Evolutionary conservation across 106 monocot species (phyloP), one percentile per base, ranked within the genome.

Genomic region (Posidonia australis): DNA sequence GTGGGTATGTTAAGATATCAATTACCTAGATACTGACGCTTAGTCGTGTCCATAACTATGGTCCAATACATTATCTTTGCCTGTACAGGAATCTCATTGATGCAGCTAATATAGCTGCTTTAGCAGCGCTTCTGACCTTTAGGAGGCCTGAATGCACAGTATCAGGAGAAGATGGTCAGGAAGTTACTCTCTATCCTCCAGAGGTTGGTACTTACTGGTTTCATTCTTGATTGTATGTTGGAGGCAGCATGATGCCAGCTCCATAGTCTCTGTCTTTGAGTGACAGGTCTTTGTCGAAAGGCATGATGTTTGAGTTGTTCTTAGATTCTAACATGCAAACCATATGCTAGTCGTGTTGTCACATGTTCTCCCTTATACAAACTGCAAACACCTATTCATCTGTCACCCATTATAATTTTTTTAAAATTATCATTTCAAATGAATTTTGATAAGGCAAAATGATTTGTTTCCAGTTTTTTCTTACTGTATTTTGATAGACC

Each of bases 61-160:
- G 49, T 71, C 42, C 17, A 44, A 28, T 62, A n/a, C 56, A 67
- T 66, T 31, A 18, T 57, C 16, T 60, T 76, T 47, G 20, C 18
- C 43, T 44, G 46, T 67, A 54, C 72, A 99, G 98, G 81, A 99
- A 99, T 78, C 88, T 99, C 44, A 92, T 99, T 54, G 98, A 99
- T 79, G 82, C 98, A 46, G 98, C 98, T 69, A 99, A 91, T 70
- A 80, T 85, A 63, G 98, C 98, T 74, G 91, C 85, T 72, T 71
- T 99, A 64, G 85, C 85, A 64, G 82, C 98, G 66, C 85, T 99
- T 19, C 60, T 70, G 56, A 85, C 91, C 28, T 99, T 85, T 64
- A 82, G 77, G 47, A 81, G 87, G 55, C 88, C 91, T 79, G 98
- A 99, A 66, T 99, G 98, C 32, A 77, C 91, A 23, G 44, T 91